Conservation (phyloP, 164 flowering plant species). For the Dillenia turbinata region DNA sequence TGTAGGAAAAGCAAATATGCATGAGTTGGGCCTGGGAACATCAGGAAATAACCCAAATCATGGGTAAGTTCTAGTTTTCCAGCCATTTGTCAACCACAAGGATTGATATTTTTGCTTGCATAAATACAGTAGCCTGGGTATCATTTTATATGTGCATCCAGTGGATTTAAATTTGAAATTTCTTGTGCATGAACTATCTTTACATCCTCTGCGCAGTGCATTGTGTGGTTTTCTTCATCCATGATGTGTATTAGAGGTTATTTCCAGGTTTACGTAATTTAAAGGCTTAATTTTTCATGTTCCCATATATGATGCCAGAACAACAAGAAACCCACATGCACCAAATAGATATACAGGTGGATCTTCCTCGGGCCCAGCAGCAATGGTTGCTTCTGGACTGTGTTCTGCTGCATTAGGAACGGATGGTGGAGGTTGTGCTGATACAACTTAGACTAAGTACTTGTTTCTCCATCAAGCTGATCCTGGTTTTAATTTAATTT, state of each 20-base stretch:
- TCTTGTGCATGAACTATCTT: too few species aligned
- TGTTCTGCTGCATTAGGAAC: conserved; percentile 97
- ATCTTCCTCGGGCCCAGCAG: conserved; percentile 96
- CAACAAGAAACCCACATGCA: conserved; percentile 87
- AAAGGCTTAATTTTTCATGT: too few species aligned
- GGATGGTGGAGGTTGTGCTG: conserved; percentile 88
- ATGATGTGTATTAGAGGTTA: too few species aligned
- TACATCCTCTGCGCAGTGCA: too few species aligned
- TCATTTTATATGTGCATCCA: too few species aligned
- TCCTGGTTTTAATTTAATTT: conserved; percentile 6
- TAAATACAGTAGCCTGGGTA: too few species aligned
- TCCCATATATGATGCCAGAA: conserved; percentile 30
- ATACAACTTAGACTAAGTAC: conserved; percentile 3
- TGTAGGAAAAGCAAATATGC: conserved; percentile 97
- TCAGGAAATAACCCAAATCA: conserved; percentile 92
- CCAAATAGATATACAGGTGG: conserved; percentile 93
- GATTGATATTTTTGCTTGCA: too few species aligned
- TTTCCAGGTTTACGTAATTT: too few species aligned
- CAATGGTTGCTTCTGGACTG: conserved; percentile 87
- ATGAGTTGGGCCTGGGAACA: conserved; percentile 91
- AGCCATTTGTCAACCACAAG: neutral
- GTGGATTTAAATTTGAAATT: too few species aligned
- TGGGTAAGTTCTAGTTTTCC: conserved; percentile 43
- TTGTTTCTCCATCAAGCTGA: conserved; percentile 2
- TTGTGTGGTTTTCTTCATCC: too few species aligned